Conservation (phyloP, 495 filamentous ascomycete species). For the Daldinia caldariorum region DNA sequence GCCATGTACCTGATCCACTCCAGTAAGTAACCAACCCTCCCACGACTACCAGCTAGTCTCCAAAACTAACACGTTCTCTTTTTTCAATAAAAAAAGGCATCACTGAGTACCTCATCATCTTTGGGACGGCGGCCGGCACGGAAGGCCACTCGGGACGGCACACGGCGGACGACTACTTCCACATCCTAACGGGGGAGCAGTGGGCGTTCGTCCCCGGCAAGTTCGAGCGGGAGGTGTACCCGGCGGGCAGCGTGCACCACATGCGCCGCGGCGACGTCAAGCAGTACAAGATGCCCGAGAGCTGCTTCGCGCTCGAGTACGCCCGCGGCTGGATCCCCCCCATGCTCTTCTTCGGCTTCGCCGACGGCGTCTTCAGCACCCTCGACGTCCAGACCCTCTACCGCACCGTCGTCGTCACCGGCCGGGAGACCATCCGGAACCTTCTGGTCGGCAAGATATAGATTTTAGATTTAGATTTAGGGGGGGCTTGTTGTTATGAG, state of each 20-base stretch:
- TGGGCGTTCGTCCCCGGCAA: conserved; percentile 74
- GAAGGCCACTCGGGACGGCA: conserved; percentile 88
- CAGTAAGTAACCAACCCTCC: conserved; percentile 63
- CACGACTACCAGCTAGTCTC: not conserved
- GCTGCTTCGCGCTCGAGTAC: conserved; percentile 88
- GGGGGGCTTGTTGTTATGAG: not conserved
- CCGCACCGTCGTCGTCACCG: conserved; percentile 76
- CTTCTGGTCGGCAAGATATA: conserved; percentile 77
- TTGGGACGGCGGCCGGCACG: conserved; percentile 85
- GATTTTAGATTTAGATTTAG: no score
- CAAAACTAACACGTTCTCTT: conserved; percentile 24
- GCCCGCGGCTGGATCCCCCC: conserved; percentile 90
- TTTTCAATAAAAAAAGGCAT: conserved; percentile 55
- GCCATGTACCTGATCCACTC: conserved; percentile 91
- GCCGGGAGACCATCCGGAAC: conserved; percentile 75
- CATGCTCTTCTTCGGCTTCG: conserved; percentile 88
- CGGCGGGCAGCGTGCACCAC: conserved; percentile 79
- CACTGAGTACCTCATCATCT: conserved; percentile 85
- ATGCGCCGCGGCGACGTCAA: conserved; percentile 77
- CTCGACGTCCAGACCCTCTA: conserved; percentile 82
- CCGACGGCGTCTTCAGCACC: conserved; percentile 78
- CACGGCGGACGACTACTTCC: conserved; percentile 92
- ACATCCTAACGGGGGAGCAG: conserved; percentile 82
- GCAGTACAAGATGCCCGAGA: conserved; percentile 84
- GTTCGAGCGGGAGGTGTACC: conserved; percentile 78